Conservation (phyloP, 2,329 filamentous ascomycete genomes). For the Hymenoscyphus albidus region DNA sequence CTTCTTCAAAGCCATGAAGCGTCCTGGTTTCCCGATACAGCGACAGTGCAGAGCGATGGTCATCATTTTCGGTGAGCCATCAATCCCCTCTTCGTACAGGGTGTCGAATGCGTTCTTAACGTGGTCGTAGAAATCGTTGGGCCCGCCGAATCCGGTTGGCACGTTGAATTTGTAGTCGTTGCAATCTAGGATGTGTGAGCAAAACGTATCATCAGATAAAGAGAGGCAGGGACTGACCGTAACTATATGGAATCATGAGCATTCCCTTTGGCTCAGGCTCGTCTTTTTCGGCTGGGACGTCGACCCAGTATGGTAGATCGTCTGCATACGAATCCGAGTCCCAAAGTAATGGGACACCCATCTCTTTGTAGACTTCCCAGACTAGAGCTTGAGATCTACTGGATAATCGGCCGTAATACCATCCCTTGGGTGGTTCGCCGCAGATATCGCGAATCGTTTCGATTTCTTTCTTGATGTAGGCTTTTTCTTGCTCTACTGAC, state of each 20-base stretch:
- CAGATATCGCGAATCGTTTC: slow-evolving; percentile 35
- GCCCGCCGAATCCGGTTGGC: slow-evolving; percentile 25
- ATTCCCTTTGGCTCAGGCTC: slow-evolving; percentile 42
- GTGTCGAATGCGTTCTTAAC: slow-evolving; percentile 51
- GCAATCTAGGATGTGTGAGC: slow-evolving; percentile 38
- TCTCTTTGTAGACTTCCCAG: slow-evolving; percentile 48
- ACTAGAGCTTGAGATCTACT: slow-evolving; percentile 44
- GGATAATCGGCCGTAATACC: slow-evolving; percentile 37
- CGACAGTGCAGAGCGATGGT: slow-evolving; percentile 52
- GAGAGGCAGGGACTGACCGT: slow-evolving; percentile 26
- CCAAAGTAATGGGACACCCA: slow-evolving; percentile 49
- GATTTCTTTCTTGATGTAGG: slow-evolving; percentile 39
- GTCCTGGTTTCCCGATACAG: slow-evolving; percentile 49
- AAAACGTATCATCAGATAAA: not conserved
- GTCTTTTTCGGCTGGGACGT: slow-evolving; percentile 46
- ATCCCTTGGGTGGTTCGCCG: slow-evolving; percentile 36
- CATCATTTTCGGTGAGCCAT: slow-evolving; percentile 52
- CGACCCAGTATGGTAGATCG: slow-evolving; percentile 53
- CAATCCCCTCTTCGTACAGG: slow-evolving; percentile 43
- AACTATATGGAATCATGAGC: slow-evolving; percentile 51
- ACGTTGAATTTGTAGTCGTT: slow-evolving; percentile 41
- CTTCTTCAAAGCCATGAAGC: slow-evolving; percentile 47
- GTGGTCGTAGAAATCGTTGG: slow-evolving; percentile 36
- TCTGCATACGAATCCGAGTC: slow-evolving; percentile 50
- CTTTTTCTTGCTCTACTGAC: slow-evolving; percentile 37